These are phyloP conservation scores for Zygotorulaspora chibaensis DNA, from an alignment of 805 yeast genomes.

Conservation along the genomic window DNA sequence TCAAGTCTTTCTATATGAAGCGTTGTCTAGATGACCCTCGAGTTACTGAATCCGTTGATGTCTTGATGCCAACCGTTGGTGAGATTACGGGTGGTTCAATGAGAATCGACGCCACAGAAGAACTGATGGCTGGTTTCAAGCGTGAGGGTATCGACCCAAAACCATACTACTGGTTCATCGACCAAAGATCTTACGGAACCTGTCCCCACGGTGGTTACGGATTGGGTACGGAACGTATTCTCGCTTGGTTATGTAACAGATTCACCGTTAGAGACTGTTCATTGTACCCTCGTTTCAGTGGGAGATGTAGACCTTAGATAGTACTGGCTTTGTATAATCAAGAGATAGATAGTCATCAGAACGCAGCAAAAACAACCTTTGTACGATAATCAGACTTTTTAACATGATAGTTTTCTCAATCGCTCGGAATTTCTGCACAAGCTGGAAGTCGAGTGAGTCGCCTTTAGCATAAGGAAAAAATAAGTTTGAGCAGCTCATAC, in stretches of 20 bases:
- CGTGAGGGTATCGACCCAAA: conserved; percentile 83
- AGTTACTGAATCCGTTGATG: conserved; percentile 98
- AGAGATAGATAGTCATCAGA: not conserved
- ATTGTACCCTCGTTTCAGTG: conserved; percentile 94
- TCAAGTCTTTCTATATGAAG: conserved; percentile 97
- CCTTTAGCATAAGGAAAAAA: not conserved
- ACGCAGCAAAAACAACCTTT: not conserved
- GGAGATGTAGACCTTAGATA: conserved; percentile 88
- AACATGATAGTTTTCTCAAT: not conserved
- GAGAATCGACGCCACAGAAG: conserved; percentile 85
- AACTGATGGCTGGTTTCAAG: conserved; percentile 82
- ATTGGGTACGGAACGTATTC: conserved; percentile 93
- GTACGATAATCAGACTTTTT: no score
- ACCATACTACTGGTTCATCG: conserved; percentile 93
- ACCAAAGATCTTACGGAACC: conserved; percentile 94
- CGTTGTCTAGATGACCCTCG: conserved; percentile 84
- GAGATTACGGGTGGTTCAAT: conserved; percentile 98
- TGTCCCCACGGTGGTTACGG: conserved; percentile 99
- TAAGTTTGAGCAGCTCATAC: not conserved
- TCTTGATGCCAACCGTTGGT: conserved; percentile 98
- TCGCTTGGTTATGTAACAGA: conserved; percentile 97
- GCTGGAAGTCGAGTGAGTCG: not conserved
- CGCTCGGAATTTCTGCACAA: not conserved
- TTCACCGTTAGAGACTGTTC: conserved; percentile 98
- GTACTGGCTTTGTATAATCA: not conserved